These are phyloP conservation scores for Phytopythium boreale DNA, from an alignment of 352 stramenopile genomes.

Conservation along the genomic window DNA sequence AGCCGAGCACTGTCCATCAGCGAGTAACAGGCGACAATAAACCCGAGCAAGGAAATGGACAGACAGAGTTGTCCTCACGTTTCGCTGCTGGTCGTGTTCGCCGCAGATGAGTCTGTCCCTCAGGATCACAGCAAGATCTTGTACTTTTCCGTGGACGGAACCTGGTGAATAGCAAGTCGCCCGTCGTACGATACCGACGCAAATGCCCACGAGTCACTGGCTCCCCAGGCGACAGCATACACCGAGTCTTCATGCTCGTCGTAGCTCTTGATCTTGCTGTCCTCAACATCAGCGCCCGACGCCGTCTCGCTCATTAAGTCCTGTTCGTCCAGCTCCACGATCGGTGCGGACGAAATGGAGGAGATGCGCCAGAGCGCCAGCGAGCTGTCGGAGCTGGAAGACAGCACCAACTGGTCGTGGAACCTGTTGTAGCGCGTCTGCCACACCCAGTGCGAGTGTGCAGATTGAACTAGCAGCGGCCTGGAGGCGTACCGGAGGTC, in stretches of 20 bases:
- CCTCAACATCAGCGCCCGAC: constrained; percentile 48
- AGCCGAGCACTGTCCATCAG: not conserved
- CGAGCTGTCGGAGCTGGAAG: constrained; percentile 90
- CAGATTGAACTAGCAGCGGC: constrained; percentile 83
- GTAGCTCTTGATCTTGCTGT: constrained; percentile 82
- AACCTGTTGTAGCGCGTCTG: constrained; percentile 96
- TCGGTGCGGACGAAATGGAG: constrained; percentile 94
- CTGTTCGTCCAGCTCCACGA: constrained; percentile 91
- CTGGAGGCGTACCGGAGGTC: constrained; percentile 86
- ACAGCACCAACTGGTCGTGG: constrained; percentile 97
- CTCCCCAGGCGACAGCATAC: constrained; percentile 90
- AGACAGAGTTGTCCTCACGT: not conserved
- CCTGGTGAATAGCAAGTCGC: constrained; percentile 93
- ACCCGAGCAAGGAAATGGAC: too few species aligned
- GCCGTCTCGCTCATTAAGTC: constrained; percentile 66
- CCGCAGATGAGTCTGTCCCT: not conserved
- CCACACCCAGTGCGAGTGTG: constrained; percentile 93
- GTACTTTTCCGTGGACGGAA: constrained; percentile 99
- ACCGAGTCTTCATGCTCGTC: constrained; percentile 96
- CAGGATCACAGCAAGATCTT: constrained; percentile 94
- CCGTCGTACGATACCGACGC: constrained; percentile 95
- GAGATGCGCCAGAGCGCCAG: constrained; percentile 96
- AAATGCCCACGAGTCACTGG: constrained; percentile 96
- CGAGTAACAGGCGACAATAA: not conserved
- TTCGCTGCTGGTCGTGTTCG: not conserved